Base-by-base conservation (phyloP, 164 flowering plant genomes). In the Cinnamomum micranthum region DNA sequence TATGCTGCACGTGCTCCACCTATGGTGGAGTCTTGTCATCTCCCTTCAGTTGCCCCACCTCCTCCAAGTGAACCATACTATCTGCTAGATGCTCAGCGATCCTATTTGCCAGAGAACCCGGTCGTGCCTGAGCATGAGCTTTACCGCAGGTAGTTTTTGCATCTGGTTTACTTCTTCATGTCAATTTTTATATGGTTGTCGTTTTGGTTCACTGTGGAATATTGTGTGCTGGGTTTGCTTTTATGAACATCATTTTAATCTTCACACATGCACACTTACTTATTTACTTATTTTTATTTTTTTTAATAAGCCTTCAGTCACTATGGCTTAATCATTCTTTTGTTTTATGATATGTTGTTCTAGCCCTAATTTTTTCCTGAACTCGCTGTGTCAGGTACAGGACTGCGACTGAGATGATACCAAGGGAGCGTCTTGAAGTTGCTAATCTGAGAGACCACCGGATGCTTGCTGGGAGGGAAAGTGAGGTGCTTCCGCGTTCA, bases 91-190 rank as follows among this genome's bases (percentile, higher is more conserved):
- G 66, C 71, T 24, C 74, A 60, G 51, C 69, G 41, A n/a, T 4
- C 75, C 24, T 79, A 79, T 69, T 66, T 70, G 69, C 69, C 65
- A 51, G 77, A 79, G 35, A 73, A 73, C 28, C 76, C 68, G 47
- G 62, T 22, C 51, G 25, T 41, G 31, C 75, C 72, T 50, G 33
- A 35, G 15, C 82, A 71, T 59, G 80, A 82, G 65, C 81, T 80
- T 71, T 78, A 81, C 65, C 22, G 58, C 76, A 83, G 87, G 87
- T 82, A 72, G n/a, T 12, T 12, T 79, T 4, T 50, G 47, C 47
- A 41, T 41, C 47, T 41, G 47, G 9, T 7, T 41, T 41, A 41
- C 11, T 41, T 11, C 47, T 41, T 41, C 11, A 7, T 41, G 11
- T 41, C 10, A 41, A 41, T 41, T 41, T 41, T 41, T 41, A 41